Conservation (phyloP, 2,329 filamentous ascomycete genomes). For the Paradendryphiella salina region DNA sequence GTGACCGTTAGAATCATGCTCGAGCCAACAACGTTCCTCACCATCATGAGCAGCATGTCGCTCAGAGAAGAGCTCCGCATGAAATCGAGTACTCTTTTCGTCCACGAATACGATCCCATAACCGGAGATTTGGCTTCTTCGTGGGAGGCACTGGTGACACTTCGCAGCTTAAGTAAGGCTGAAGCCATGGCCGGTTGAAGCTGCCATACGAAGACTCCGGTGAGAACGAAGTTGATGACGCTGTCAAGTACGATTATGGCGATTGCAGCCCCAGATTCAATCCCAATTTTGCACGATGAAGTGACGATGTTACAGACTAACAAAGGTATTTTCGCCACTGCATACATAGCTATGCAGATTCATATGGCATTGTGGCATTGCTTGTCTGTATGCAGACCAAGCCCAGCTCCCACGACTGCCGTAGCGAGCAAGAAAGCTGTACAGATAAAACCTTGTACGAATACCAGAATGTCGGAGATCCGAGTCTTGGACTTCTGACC, state of each 20-base stretch:
- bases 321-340: constrained; percentile 36
- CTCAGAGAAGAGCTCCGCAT: constrained; percentile 4
- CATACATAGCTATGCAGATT: constrained; percentile 45
- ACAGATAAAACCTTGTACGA: constrained; percentile 25
- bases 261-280: constrained; percentile 35
- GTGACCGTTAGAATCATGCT: constrained; percentile 41
- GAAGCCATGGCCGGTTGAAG: constrained; percentile 31
- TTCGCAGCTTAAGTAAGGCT: neutral
- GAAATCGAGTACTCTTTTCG: neutral
- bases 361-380: constrained; percentile 41
- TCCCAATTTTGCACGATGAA: constrained; percentile 31
- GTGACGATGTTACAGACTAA: constrained; percentile 9
- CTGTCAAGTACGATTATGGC: constrained; percentile 42
- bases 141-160: neutral
- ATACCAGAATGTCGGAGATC: constrained; percentile 23
- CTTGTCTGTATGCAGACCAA: constrained; percentile 30
- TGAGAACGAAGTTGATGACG: constrained; percentile 41
- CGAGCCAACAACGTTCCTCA: constrained; percentile 34
- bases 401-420: constrained; percentile 31
- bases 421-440: constrained; percentile 33
- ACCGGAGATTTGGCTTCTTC: neutral
- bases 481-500: constrained; percentile 13
- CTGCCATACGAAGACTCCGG: constrained; percentile 41
- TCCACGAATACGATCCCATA: neutral
- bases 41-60: constrained; percentile 26